These are phyloP conservation scores for Lasiodiplodia gonubiensis DNA, from an alignment of 2,329 filamentous ascomycete species.

Conservation along the genomic window DNA sequence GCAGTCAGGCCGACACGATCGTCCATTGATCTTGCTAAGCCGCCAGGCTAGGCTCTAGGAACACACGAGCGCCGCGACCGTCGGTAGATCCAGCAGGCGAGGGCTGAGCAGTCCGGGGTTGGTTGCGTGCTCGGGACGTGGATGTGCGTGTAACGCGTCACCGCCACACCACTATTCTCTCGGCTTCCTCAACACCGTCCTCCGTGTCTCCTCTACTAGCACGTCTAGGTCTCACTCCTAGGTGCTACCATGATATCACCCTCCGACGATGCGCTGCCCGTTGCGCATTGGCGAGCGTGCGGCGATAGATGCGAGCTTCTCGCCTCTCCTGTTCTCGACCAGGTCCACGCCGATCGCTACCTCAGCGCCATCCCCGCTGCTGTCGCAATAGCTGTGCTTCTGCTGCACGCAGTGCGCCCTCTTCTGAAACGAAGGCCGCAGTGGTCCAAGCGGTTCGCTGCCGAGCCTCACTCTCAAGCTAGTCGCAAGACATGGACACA, in stretches of 20 bases:
- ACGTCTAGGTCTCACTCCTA: neutral
- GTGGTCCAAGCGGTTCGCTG: conserved; percentile 23
- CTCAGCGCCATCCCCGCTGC: conserved; percentile 7
- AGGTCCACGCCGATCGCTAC: neutral
- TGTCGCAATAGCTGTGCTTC: neutral
- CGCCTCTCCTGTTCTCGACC: neutral
- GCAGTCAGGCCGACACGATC: neutral
- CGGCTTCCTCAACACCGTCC: neutral
- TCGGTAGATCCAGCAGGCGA: neutral
- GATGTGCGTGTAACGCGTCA: conserved; percentile 22
- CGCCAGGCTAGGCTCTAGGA: neutral
- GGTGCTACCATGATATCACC: conserved; percentile 1
- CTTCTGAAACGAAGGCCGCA: conserved; percentile 4
- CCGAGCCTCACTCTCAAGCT: neutral
- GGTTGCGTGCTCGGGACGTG: conserved; percentile 16
- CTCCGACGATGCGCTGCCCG: conserved; percentile 10
- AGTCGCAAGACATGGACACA: conserved; percentile 20
- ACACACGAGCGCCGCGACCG: neutral
- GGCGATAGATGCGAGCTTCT: neutral
- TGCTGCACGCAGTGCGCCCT: neutral
- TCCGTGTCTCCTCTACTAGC: neutral
- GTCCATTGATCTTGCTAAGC: neutral
- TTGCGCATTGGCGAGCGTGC: conserved; percentile 13
- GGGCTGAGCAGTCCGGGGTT: neutral
- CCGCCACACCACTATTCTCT: conserved; percentile 7